Percentiles rank a stretch among this genome's conserved stretches.
Conservation (phyloP, 139 green algal genomes). For the Astrephomene gubernaculifera region DNA sequence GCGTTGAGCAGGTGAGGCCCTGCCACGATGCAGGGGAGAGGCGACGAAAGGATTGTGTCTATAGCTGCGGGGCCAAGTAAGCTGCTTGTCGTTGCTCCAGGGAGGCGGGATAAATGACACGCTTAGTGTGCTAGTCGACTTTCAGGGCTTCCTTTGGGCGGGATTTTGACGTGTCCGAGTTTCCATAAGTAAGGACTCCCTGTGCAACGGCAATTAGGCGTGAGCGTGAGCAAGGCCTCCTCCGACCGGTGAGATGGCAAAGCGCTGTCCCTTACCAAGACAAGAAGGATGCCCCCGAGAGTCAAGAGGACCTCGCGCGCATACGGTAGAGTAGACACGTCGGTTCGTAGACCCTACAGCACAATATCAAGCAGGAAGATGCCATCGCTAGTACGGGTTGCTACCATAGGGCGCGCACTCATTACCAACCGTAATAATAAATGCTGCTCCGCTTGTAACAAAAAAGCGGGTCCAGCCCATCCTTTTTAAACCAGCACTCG, state of each 20-base stretch:
- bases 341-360: conserved; percentile 4
- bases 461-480: conserved; percentile 35
- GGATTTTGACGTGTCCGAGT: neutral
- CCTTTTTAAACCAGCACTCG: neutral
- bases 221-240: neutral
- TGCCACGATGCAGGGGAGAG: too few species aligned
- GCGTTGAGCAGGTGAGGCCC: too few species aligned
- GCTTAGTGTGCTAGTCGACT: neutral
- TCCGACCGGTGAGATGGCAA: neutral
- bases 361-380: too few species aligned
- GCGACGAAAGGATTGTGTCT: neutral
- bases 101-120: too few species aligned
- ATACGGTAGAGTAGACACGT: conserved; percentile 1
- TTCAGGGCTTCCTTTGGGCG: neutral
- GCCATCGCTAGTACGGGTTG: too few species aligned
- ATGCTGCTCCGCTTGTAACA: neutral
- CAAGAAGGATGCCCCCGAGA: neutral
- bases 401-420: neutral
- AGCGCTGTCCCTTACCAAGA: conserved; percentile 3
- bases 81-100: too few species aligned
- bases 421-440: conserved; percentile 1
- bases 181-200: conserved; percentile 10
- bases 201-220: neutral
- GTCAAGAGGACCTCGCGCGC: conserved; percentile 24
- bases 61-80: too few species aligned